Evolutionary conservation across 208 protist genomes (phyloP), one percentile per base, ranked within the genome.

Genomic region (Acanthamoeba healyi): DNA sequence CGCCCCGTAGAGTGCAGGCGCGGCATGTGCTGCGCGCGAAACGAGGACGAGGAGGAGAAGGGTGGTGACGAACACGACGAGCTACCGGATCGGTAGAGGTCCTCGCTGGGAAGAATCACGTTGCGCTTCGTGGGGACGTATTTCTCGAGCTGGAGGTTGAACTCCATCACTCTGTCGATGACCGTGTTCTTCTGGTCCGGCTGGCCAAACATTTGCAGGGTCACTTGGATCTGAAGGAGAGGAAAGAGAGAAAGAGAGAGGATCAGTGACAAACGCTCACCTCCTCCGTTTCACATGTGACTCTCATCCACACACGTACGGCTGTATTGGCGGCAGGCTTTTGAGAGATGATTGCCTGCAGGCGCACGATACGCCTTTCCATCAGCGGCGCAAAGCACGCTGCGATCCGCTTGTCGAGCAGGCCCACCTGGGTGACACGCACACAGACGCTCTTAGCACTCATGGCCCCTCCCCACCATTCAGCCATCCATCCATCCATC

Each of bases 171-270:
- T 7, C 24, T 44, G 40, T 89, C 81, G 29, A 89, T n/a, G 26
- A 89, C 54, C 19, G 24, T 32, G 19, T 58, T 32, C 17, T 65
- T 38, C 10, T 89, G 32, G 34, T 56, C 15, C 44, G 51, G 44
- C 38, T 29, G 24, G 1, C 81, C 81, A 38, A 58, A 89, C 81
- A 89, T 67, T 24, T 89, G 81, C 54, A 89, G 38, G 5, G 65
- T 22, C 19, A 89, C 34, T 36, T 58, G 81, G 51, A 89, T 89
- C 81, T 89, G 36, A n/a, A n/a, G n/a, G n/a, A n/a, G n/a, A n/a
- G n/a, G n/a, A n/a, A n/a, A 15, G 40, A 5, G 42, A 9, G 14
- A 17, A 32, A 7, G 17, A 87, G 26, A 6, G n/a, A 61, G 26
- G 40, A n/a, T n/a, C n/a, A n/a, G n/a, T n/a, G n/a, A n/a, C n/a